Evolutionary conservation across 257 asterid genomes (phyloP), one percentile per base, ranked within the genome.

Genomic region (Gynochthodes officinalis): DNA sequence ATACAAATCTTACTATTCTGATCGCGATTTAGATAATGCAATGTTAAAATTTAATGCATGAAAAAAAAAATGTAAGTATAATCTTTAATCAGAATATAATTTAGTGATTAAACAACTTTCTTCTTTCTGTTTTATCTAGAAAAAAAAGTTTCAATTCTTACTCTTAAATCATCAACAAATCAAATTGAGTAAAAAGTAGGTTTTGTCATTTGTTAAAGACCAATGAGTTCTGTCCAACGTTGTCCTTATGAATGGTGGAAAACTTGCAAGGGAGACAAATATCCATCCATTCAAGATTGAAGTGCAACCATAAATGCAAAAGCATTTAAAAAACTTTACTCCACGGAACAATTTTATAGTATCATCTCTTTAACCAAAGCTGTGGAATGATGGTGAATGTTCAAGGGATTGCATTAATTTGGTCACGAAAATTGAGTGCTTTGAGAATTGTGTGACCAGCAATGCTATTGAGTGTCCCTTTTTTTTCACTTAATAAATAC

Each of bases 371-470:
- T 3, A 0, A 63, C 35, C 75, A 72, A 76, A 55, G 43, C 71
- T 75, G 71, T 64, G 83, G 69, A 64, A 65, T 67, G 82, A 81
- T 67, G 52, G 77, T 71, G 82, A 77, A 77, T 65, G 82, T 74
- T 75, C 80, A 75, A 63, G 55, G 65, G 65, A 46, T 27, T 39
- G 43, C 74, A 64, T 78, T 35, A 67, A 66, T 78, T 72, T 74
- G 77, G 59, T 82, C 85, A 82, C 81, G 83, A 70, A 78, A 72
- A 61, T 78, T 67, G 69, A 61, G 80, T 75, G 85, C 67, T 13
- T 21, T 52, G 69, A 74, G 75, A 64, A 61, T 55, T 69, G 77
- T 73, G 62, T 67, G 57, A 21, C 73, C 78, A 75, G 75, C 69
- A 53, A 15, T 70, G 69, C 16, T 67, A 7, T 44, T 57, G 21